Conservation (phyloP, 768 basidiomycete genomes). For the Psilocybe azurescens region DNA sequence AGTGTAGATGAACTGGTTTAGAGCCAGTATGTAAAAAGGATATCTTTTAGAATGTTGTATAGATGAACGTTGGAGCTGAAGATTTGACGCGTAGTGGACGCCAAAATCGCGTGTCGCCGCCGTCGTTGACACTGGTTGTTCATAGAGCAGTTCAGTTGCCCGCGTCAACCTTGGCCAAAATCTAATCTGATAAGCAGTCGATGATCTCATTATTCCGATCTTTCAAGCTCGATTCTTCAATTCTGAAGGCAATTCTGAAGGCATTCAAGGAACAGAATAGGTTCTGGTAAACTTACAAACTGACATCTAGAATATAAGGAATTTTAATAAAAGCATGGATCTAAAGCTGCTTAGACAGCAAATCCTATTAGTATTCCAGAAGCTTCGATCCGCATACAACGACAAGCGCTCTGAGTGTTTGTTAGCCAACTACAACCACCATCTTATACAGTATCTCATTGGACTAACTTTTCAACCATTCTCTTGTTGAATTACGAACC, state of each 20-base stretch:
- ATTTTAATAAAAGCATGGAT: background rate
- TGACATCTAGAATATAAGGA: too few species aligned
- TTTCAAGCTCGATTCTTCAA: background rate
- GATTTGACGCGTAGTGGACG: too few species aligned
- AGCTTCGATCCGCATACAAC: slow-evolving; percentile 25
- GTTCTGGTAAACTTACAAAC: too few species aligned
- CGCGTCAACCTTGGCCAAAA: background rate
- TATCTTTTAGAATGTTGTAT: too few species aligned
- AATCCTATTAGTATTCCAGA: slow-evolving; percentile 23
- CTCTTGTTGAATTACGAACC: background rate
- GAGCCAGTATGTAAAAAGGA: too few species aligned
- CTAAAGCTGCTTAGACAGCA: background rate
- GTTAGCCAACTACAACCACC: slow-evolving; percentile 1
- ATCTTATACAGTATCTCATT: background rate
- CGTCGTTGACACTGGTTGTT: too few species aligned
- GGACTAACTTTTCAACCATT: background rate
- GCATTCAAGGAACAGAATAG: too few species aligned
- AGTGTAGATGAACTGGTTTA: background rate
- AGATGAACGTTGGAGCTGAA: too few species aligned
- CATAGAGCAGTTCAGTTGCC: too few species aligned
- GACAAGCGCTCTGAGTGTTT: background rate
- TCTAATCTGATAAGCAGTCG: background rate
- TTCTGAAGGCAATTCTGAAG: background rate
- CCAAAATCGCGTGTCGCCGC: too few species aligned
- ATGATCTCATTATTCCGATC: background rate